phyloP scores from a whole-genome alignment of 2,329 filamentous ascomycete genomes.

The Nemania abortiva region DNA sequence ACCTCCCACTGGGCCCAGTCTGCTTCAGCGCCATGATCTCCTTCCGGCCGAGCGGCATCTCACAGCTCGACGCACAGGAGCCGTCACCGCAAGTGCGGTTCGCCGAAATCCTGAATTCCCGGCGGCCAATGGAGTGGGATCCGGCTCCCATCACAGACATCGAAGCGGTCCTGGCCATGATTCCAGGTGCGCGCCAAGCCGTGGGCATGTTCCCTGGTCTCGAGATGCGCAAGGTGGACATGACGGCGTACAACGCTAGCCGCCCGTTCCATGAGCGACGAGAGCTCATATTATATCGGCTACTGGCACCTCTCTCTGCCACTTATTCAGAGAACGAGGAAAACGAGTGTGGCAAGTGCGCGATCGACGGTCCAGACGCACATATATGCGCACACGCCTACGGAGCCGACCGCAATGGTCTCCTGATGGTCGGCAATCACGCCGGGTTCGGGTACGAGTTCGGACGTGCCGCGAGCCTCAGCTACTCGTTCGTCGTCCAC shows the following conservation, averaged over 20 bases:
- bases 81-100: constrained; percentile 59
- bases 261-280: constrained; percentile 59
- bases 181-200: constrained; percentile 50
- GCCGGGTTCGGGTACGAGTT: constrained; percentile 60
- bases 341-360: not conserved
- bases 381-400: constrained; percentile 65
- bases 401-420: constrained; percentile 65
- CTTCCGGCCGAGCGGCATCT: constrained; percentile 60
- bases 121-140: constrained; percentile 58
- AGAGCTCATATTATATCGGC: constrained; percentile 64
- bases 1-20: constrained; percentile 55
- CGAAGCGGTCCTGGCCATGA: constrained; percentile 52
- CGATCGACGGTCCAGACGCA: constrained; percentile 55
- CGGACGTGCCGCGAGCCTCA: constrained; percentile 60
- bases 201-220: constrained; percentile 62
- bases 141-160: constrained; percentile 62
- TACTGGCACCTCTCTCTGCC: constrained; percentile 57
- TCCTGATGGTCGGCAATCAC: constrained; percentile 65
- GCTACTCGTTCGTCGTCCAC: constrained; percentile 66
- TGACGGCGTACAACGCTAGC: constrained; percentile 59
- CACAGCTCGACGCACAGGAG: constrained; percentile 56
- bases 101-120: constrained; percentile 54
- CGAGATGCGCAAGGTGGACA: constrained; percentile 68
- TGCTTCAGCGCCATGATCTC: constrained; percentile 66
- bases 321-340: constrained; percentile 46